phyloP scores from a whole-genome alignment of 495 filamentous ascomycete species.

The Aspergillus conjunctus region DNA sequence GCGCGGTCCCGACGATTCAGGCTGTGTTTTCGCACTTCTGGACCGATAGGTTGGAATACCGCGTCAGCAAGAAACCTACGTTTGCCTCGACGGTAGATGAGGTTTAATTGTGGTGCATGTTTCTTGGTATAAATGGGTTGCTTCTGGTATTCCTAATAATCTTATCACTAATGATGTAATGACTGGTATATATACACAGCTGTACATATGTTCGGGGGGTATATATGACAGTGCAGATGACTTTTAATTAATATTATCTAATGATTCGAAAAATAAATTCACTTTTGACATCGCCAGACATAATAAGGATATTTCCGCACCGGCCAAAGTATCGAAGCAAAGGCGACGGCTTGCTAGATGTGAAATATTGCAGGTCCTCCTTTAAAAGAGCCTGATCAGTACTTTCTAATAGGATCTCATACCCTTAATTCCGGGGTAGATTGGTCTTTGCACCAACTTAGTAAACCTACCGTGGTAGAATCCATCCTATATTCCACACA shows the following conservation, averaged over 20 bases:
- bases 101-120: background rate
- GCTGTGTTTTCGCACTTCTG: slow-evolving; percentile 68
- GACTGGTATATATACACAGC: background rate
- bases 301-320: too few species aligned
- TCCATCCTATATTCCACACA: too few species aligned
- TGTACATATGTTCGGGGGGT: background rate
- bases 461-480: too few species aligned
- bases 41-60: slow-evolving; percentile 65
- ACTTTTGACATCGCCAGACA: too few species aligned
- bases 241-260: background rate
- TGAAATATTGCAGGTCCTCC: too few species aligned
- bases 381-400: too few species aligned
- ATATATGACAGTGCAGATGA: background rate
- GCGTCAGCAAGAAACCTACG: slow-evolving; percentile 63
- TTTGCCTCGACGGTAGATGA: slow-evolving; percentile 20
- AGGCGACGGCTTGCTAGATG: too few species aligned
- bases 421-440: too few species aligned
- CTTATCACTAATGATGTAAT: background rate
- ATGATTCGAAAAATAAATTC: too few species aligned
- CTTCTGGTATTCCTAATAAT: background rate
- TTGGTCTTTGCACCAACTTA: too few species aligned
- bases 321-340: too few species aligned
- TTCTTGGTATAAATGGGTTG: background rate
- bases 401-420: too few species aligned
- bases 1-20: slow-evolving; percentile 61